These are phyloP conservation scores for Ganoderma leucocontextum DNA, from an alignment of 1,284 basidiomycete species.

Conservation along the genomic window DNA sequence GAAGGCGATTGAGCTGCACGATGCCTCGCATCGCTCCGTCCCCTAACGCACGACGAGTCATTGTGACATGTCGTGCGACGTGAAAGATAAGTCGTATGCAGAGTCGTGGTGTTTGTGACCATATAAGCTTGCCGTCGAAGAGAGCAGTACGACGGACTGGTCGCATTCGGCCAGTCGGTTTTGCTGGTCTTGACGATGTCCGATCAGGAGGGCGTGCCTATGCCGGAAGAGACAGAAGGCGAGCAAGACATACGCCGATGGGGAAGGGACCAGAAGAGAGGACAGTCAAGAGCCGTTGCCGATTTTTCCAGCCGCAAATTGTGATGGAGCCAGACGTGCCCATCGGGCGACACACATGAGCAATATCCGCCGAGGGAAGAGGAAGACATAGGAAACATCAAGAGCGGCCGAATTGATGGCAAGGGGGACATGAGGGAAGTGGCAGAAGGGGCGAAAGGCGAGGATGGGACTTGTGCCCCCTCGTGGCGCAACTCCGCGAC, in stretches of 20 bases:
- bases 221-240: background rate
- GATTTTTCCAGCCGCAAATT: constrained; percentile 21
- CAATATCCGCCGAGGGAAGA: background rate
- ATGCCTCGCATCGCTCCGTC: constrained; percentile 5
- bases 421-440: background rate
- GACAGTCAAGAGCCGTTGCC: background rate
- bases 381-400: background rate
- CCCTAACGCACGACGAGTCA: too few species aligned
- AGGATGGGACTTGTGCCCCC: background rate
- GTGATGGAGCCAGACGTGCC: background rate
- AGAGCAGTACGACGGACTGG: constrained; percentile 24
- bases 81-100: constrained; percentile 17
- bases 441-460: background rate
- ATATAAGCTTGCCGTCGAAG: background rate
- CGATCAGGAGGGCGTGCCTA: background rate
- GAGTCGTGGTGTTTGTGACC: background rate
- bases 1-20: constrained; percentile 11
- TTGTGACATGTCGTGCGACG: constrained; percentile 1
- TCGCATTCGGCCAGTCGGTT: constrained; percentile 20
- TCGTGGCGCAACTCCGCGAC: constrained; percentile 10
- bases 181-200: constrained; percentile 24
- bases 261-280: constrained; percentile 4
- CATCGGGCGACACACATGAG: background rate
- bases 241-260: background rate
- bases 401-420: too few species aligned